These are phyloP conservation scores for Xylariaceae sp. DNA, from an alignment of 2,329 filamentous ascomycete species.

Conservation along the genomic window DNA sequence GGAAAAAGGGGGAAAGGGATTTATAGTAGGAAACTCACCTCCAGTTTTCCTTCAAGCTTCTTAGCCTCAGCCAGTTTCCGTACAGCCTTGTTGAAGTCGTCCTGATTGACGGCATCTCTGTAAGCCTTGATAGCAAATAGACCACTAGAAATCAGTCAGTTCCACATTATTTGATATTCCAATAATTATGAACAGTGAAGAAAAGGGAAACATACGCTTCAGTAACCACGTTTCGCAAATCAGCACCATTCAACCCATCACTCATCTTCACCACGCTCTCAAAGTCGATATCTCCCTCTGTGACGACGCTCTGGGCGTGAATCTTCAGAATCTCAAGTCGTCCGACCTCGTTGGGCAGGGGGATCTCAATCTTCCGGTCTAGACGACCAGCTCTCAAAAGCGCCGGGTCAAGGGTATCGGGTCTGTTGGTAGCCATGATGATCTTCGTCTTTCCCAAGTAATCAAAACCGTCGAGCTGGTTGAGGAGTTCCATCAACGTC, in stretches of 20 bases:
- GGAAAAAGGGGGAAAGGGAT: no score
- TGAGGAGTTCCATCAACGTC: slow-evolving; percentile 96
- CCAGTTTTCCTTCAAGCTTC: slow-evolving; percentile 97
- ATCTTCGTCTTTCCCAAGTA: slow-evolving; percentile 99
- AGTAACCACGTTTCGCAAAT: slow-evolving; percentile 95
- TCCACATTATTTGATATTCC: slow-evolving; percentile 19
- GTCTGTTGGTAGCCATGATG: slow-evolving; percentile 99
- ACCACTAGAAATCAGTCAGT: slow-evolving; percentile 53
- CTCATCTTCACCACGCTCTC: slow-evolving; percentile 99
- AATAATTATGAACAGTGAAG: neutral
- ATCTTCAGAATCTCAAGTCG: slow-evolving; percentile 98
- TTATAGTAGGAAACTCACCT: no score
- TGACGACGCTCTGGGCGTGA: slow-evolving; percentile 78
- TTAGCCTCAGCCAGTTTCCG: slow-evolving; percentile 96
- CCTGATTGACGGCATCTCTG: slow-evolving; percentile 91
- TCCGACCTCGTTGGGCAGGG: slow-evolving; percentile 93
- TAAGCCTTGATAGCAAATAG: slow-evolving; percentile 99
- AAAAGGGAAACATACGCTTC: slow-evolving; percentile 75
- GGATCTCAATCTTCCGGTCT: slow-evolving; percentile 97
- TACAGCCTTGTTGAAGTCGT: slow-evolving; percentile 99
- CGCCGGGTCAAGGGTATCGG: slow-evolving; percentile 91
- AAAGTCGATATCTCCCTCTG: slow-evolving; percentile 95
- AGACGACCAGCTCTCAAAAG: slow-evolving; percentile 87
- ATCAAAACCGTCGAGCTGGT: slow-evolving; percentile 98
- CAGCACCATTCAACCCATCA: slow-evolving; percentile 93